Percentiles rank a stretch among this genome's conserved stretches.
Conservation (phyloP, 352 stramenopile genomes). For the Globisporangium nunn region DNA sequence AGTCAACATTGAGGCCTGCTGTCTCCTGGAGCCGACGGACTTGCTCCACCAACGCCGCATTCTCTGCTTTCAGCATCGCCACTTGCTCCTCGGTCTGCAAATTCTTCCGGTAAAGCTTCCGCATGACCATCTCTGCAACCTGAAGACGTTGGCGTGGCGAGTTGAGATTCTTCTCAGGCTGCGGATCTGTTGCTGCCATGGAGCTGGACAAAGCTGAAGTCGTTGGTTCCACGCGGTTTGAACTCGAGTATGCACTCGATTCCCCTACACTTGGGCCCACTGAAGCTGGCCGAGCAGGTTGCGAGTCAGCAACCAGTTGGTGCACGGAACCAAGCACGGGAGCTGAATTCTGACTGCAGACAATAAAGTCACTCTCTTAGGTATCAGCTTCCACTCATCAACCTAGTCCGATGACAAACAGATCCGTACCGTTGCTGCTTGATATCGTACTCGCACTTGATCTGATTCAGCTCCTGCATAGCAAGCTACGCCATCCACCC, state of each 20-base stretch:
- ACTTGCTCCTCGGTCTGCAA: slow-evolving; percentile 29
- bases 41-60: slow-evolving; percentile 13
- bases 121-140: slow-evolving; percentile 52
- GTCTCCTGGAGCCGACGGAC: slow-evolving; percentile 9
- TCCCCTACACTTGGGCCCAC: background rate
- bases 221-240: background rate
- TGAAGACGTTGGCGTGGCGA: slow-evolving; percentile 39
- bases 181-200: background rate
- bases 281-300: background rate
- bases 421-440: slow-evolving; percentile 25
- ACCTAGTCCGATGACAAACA: background rate
- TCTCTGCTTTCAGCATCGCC: slow-evolving; percentile 17
- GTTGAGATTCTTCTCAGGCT: slow-evolving; percentile 15
- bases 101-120: slow-evolving; percentile 53
- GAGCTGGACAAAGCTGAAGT: background rate
- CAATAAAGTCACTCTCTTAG: background rate
- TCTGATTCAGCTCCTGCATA: slow-evolving; percentile 42
- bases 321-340: slow-evolving; percentile 6
- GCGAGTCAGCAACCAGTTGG: background rate
- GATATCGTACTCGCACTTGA: slow-evolving; percentile 29
- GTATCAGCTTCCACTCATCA: background rate
- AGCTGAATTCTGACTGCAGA: slow-evolving; percentile 20
- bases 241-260: background rate
- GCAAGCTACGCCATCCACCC: slow-evolving; percentile 5
- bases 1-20: background rate